Evolutionary conservation across 78 protist genomes (phyloP), one percentile per base, ranked within the genome.

Genomic region (Dictyostelium brefeldianum): DNA sequence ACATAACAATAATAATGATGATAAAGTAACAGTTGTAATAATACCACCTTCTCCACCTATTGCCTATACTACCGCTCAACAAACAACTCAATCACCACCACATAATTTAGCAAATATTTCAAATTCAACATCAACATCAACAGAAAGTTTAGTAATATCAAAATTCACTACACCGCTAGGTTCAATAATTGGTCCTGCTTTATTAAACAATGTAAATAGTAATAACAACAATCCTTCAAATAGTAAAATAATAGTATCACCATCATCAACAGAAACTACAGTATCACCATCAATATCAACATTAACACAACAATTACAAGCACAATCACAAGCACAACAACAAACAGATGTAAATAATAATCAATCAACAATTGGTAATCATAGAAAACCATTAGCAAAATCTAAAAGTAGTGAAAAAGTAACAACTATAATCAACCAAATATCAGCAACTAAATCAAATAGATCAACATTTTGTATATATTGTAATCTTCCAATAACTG

Each of bases 141-240:
- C 41, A 14, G 75, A 67, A 67, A 67, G 75, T 67, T 67, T 67
- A 62, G 41, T 62, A 25, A 14, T 41, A 17, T 51, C 51, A 41
- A 51, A 77, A 77, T 41, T 51, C 17, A 77, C 82, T 15, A 62
- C 53, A 0, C 93, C 93, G 65, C 17, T 87, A 0, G 93, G 93
- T 10, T 87, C 93, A 12, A 70, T 87, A 18, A 87, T 78, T 64
- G 93, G 93, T 12, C 93, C 93, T 64, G 29, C 25, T 31, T 29
- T 29, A 14, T 29, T 4, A 12, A 65, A 65, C 15, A 65, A 65
- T 65, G 29, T 14, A 27, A 65, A 31, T 65, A 65, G 31, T 65
- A 65, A 65, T 29, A 29, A 65, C 2, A 65, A 65, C 29, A 65
- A 29, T 29, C 18, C 18, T n/a, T 18, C 0, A 18, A 57, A n/a